These are phyloP conservation scores for Lathyrus aphaca DNA, from an alignment of 306 rosid genomes.

Conservation along the genomic window DNA sequence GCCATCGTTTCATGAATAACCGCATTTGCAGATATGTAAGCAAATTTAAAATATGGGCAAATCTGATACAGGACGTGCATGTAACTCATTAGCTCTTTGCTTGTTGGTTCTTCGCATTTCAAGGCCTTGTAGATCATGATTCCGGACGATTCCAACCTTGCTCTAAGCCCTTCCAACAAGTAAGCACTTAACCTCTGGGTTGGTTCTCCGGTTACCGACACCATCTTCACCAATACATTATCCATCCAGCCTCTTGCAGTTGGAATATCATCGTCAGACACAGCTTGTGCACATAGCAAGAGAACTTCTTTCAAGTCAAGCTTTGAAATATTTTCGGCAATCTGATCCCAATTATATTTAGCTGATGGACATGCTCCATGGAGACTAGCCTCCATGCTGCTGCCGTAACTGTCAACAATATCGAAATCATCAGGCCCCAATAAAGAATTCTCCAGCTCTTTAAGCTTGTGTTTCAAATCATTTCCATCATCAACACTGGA, in stretches of 20 bases:
- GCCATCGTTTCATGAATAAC: conserved; percentile 66
- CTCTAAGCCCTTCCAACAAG: conserved; percentile 89
- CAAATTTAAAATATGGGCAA: conserved; percentile 84
- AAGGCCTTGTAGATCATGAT: conserved; percentile 71
- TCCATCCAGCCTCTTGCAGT: conserved; percentile 61
- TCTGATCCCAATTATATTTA: conserved; percentile 49
- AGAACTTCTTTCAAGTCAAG: conserved; percentile 58
- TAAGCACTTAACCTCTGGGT: conserved; percentile 83
- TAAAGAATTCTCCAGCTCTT: conserved; percentile 66
- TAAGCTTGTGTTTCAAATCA: conserved; percentile 62
- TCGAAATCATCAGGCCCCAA: conserved; percentile 66
- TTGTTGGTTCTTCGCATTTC: conserved; percentile 79
- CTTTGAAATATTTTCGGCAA: conserved; percentile 44
- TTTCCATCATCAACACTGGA: conserved; percentile 62
- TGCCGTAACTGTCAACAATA: conserved; percentile 57
- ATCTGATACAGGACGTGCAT: conserved; percentile 69
- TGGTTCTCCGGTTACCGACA: conserved; percentile 82
- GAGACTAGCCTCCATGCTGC: conserved; percentile 45
- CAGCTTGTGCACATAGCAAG: conserved; percentile 57
- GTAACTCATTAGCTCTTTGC: conserved; percentile 75
- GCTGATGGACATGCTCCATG: conserved; percentile 31
- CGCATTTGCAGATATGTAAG: conserved; percentile 69
- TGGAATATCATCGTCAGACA: conserved; percentile 53
- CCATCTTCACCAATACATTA: conserved; percentile 66
- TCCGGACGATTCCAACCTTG: conserved; percentile 82